Base-by-base conservation (phyloP, 306 rosid genomes). In the Begonia masoniana region DNA sequence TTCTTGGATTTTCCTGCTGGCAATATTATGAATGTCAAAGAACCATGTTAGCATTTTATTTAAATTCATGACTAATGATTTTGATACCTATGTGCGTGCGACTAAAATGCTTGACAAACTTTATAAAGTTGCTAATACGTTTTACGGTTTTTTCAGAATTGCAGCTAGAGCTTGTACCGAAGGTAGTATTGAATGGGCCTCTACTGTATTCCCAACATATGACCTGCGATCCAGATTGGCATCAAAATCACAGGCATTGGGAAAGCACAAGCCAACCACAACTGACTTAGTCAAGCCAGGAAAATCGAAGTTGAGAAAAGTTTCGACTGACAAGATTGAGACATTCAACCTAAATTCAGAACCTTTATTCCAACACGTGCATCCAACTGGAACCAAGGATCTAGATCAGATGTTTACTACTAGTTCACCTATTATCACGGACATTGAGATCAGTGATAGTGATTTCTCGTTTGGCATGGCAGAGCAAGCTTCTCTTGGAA, bases 141-240 rank as follows among this genome's bases (percentile, higher is more conserved):
- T 26, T 26, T 6, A 4, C 6, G 7, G 3, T 48, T 59, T 50
- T 36, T 54, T 49, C 76, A 91, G 99, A 84, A 75, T 73, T 54
- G 83, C 94, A 47, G 60, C 84, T 54, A 86, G 63, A 66, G 74
- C 84, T 68, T 86, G 99, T 41, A 71, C 47, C 54, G 92, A 91
- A 46, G 88, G 72, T 71, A 58, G 59, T 55, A 61, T 62, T 51
- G 88, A 79, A 58, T 91, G 99, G 99, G 99, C 96, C 26, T 79
- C 82, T 9, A 83, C 93, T 15, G 84, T 74, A 16, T 86, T 91
- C 71, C 86, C 81, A 0, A 70, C 76, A 41, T 78, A 78, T 11
- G 96, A 91, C 54, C 42, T 74, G 54, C 66, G 65, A 69, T 61
- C 82, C 62, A 81, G 86, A 69, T 64, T 84, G 48, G 74, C 78